Conservation (phyloP, 306 rosid genomes). For the Cercis canadensis region DNA sequence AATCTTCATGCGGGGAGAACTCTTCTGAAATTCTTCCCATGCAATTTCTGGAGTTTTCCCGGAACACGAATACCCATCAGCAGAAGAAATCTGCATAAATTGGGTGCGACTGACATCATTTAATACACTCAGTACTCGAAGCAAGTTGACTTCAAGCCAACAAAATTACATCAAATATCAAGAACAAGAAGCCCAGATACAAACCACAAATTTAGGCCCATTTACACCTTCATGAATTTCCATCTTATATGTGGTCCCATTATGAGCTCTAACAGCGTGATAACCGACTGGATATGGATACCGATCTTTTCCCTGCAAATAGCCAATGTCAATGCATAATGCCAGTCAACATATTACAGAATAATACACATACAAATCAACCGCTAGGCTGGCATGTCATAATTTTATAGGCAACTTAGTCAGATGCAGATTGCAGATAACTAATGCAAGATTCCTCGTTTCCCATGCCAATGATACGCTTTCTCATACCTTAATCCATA, state of each 20-base stretch:
- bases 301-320: slow-evolving; percentile 84
- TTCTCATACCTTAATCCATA: neutral
- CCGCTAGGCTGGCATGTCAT: no score
- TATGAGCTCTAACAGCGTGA: slow-evolving; percentile 66
- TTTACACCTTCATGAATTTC: slow-evolving; percentile 82
- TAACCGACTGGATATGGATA: slow-evolving; percentile 91
- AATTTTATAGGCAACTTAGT: no score
- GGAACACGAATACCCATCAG: slow-evolving; percentile 70
- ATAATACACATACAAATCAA: neutral
- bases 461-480: neutral
- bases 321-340: slow-evolving; percentile 20
- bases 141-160: slow-evolving; percentile 19
- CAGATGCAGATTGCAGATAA: neutral
- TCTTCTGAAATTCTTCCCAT: slow-evolving; percentile 79
- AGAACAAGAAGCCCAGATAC: slow-evolving; percentile 36
- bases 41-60: slow-evolving; percentile 91
- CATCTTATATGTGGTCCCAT: slow-evolving; percentile 71
- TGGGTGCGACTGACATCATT: slow-evolving; percentile 25
- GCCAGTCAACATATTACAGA: slow-evolving; percentile 26
- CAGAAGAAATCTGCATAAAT: slow-evolving; percentile 60
- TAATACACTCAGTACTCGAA: slow-evolving; percentile 31
- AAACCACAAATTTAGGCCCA: slow-evolving; percentile 79
- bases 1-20: slow-evolving; percentile 59
- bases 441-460: neutral
- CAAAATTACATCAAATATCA: slow-evolving; percentile 23